Evolutionary conservation across 2,329 filamentous ascomycete genomes (phyloP).

Genomic region (Verticillium nonalfalfae): DNA sequence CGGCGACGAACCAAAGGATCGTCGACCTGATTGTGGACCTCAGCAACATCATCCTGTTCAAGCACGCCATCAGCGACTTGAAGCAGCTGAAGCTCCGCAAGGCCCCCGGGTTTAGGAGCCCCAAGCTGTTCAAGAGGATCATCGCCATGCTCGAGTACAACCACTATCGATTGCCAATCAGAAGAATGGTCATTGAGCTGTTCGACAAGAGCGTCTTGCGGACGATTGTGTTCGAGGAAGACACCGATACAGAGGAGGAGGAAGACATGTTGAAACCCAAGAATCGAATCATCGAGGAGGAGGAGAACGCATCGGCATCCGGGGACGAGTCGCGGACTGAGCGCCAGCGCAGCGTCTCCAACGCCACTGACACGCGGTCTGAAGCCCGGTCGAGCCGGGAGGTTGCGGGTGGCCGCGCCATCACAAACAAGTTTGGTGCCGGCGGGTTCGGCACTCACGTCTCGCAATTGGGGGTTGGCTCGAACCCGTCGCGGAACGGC

Average conservation of each 20-base stretch:
- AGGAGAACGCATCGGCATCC: constrained; percentile 27
- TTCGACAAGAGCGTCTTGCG: constrained; percentile 89
- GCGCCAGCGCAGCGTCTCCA: constrained; percentile 48
- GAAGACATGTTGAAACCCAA: constrained; percentile 17
- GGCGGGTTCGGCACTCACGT: not conserved
- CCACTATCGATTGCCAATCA: constrained; percentile 79
- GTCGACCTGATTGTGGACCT: constrained; percentile 81
- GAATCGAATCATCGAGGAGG: constrained; percentile 11
- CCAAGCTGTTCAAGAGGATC: constrained; percentile 75
- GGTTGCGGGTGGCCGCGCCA: not conserved
- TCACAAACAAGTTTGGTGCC: not conserved
- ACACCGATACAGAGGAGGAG: constrained; percentile 48
- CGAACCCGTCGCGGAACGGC: constrained; percentile 25
- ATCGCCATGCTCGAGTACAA: constrained; percentile 82
- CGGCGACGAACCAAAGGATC: constrained; percentile 69
- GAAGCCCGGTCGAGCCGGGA: not conserved
- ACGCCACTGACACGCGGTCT: constrained; percentile 22
- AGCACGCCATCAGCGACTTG: constrained; percentile 77
- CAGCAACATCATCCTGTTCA: constrained; percentile 88
- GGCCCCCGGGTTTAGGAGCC: constrained; percentile 67
- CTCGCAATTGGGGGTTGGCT: constrained; percentile 18
- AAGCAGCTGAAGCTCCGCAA: constrained; percentile 72
- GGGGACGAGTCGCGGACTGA: constrained; percentile 48
- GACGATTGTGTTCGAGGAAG: constrained; percentile 76
- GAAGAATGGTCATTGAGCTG: constrained; percentile 85